Percentiles rank a stretch among this genome's conserved stretches.
These are phyloP conservation scores for Sporothrix globosa DNA, from an alignment of 2,329 filamentous ascomycete genomes.

Conservation along the genomic window DNA sequence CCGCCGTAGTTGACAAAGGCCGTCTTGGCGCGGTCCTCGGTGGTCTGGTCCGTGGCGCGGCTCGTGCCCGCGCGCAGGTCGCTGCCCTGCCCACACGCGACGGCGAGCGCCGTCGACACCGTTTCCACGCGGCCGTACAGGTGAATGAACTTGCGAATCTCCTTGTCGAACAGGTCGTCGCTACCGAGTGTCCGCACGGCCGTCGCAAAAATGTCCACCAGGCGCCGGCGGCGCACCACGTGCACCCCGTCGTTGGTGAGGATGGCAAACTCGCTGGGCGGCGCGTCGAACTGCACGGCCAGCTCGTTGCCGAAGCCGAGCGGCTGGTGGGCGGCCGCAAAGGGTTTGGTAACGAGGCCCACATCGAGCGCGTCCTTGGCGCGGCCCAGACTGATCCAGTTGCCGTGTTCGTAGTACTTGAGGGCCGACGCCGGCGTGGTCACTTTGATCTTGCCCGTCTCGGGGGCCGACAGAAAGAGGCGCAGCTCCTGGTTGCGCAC, in stretches of 20 bases:
- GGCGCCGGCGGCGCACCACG: constrained; percentile 76
- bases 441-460: constrained; percentile 79
- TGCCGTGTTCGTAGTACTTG: constrained; percentile 76
- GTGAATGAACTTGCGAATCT: constrained; percentile 81
- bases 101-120: constrained; percentile 85
- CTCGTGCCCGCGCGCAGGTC: constrained; percentile 72
- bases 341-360: constrained; percentile 73
- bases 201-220: constrained; percentile 90
- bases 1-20: constrained; percentile 93
- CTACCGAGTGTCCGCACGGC: constrained; percentile 73
- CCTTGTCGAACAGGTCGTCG: constrained; percentile 77
- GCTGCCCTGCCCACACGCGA: constrained; percentile 90
- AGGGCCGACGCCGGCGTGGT: constrained; percentile 57
- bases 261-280: constrained; percentile 81
- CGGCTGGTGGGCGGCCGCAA: constrained; percentile 68
- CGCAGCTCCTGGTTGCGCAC: constrained; percentile 40
- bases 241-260: constrained; percentile 91
- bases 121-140: constrained; percentile 88
- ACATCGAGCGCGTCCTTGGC: constrained; percentile 74
- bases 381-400: constrained; percentile 71
- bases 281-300: constrained; percentile 89
- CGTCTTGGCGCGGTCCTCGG: constrained; percentile 80
- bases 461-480: constrained; percentile 84
- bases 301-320: constrained; percentile 92
- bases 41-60: constrained; percentile 79